Base-by-base conservation (phyloP, 345 rosid species). In the Luvunga scandens region DNA sequence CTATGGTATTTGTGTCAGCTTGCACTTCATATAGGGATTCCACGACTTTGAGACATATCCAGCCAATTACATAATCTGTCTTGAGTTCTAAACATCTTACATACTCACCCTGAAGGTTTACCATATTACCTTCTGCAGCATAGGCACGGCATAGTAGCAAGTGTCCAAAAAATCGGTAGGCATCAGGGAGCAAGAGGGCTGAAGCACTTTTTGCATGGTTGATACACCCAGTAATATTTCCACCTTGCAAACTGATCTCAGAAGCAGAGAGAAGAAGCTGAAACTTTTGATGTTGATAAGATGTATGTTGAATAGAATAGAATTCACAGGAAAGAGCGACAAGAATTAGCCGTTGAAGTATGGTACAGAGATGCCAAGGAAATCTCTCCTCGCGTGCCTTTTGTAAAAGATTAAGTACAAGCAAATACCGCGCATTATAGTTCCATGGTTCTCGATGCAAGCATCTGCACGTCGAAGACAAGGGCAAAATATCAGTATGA, bases 301-400 rank as follows among this genome's bases (percentile, higher is more conserved):
- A 27, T 60, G 68, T 73, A 55, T 81, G 85, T 70, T 83, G 84
- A 72, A 68, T 75, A 4, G 82, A 81, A 82, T 84, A 85, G 22
- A 76, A 80, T 79, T 90, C 91, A 83, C 85, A 82, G 50, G 92
- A 87, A 81, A 90, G 91, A 36, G 91, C 91, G 79, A 87, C 84
- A 39, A 60, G 19, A 66, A 92, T 79, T 34, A 92, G 87, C 79
- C 92, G 85, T 66, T 86, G 79, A 77, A 96, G 82, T 57, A 80
- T 76, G 53, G 60, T 78, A 69, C 95, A 89, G 24, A 88, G 89
- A 66, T 87, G 89, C 48, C 33, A 79, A 83, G 97, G 97, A 78
- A 89, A 94, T 81, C 91, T 91, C 88, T 94, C 95, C 79, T 92
- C 99, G 53, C 92, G 91, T 13, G 97, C 97, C 86, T 88, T 92